Evolutionary conservation across 768 basidiomycete species (phyloP).

Genomic region (Hebeloma cylindrosporum): DNA sequence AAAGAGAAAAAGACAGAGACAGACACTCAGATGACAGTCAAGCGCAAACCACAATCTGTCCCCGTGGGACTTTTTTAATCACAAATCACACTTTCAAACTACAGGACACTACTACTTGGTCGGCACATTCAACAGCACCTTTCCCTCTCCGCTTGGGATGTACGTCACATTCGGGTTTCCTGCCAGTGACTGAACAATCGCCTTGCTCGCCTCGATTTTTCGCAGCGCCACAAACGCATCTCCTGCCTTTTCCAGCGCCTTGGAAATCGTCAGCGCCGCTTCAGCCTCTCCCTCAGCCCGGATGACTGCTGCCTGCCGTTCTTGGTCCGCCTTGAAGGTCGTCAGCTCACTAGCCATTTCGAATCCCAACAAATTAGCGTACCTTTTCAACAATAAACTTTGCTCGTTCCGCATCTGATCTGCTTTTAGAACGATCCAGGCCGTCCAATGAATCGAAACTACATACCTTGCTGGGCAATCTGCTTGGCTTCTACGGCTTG

Average conservation of each 20-base stretch:
- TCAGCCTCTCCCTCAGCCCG: slow-evolving; percentile 98
- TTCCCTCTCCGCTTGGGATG: slow-evolving; percentile 76
- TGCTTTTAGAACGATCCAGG: slow-evolving; percentile 5
- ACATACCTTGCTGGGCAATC: slow-evolving; percentile 94
- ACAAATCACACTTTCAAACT: slow-evolving; percentile 18
- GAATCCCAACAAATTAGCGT: slow-evolving; percentile 2
- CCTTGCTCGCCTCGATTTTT: slow-evolving; percentile 97
- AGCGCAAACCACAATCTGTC: slow-evolving; percentile 39
- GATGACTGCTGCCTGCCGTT: slow-evolving; percentile 96
- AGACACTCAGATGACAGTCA: slow-evolving; percentile 50
- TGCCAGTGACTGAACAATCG: slow-evolving; percentile 85
- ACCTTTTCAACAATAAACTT: slow-evolving; percentile 99
- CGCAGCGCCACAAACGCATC: slow-evolving; percentile 94
- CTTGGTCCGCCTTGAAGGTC: slow-evolving; percentile 88
- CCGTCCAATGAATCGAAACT: not conserved
- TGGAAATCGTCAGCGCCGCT: slow-evolving; percentile 91
- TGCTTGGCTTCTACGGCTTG: slow-evolving; percentile 99
- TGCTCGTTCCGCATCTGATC: slow-evolving; percentile 91
- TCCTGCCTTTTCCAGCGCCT: slow-evolving; percentile 88
- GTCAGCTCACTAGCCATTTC: slow-evolving; percentile 10
- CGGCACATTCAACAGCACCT: slow-evolving; percentile 83
- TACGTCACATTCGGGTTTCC: slow-evolving; percentile 86
- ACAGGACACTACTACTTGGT: slow-evolving; percentile 37
- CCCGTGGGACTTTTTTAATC: slow-evolving; percentile 43
- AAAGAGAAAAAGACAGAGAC: slow-evolving; percentile 43